Base-by-base conservation (phyloP, 2,329 filamentous ascomycete genomes). In the Sclerotinia glacialis region DNA sequence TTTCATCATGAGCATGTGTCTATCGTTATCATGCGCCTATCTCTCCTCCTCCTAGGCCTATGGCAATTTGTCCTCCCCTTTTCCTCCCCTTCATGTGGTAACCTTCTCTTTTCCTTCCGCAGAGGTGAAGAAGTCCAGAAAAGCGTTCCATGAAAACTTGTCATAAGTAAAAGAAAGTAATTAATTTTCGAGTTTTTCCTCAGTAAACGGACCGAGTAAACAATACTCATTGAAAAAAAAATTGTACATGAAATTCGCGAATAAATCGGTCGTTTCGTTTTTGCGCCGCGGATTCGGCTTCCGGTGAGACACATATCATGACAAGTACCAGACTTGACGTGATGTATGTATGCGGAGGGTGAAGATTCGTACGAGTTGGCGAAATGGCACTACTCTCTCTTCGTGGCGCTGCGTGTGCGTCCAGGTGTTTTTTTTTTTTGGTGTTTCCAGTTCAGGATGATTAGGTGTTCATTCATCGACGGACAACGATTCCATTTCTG, bases 401-500 rank as follows among this genome's bases (percentile, higher is more conserved):
- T 58, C 42, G 28, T 58, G 31, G 18, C 40, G 40, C 40, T 44
- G n/a, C 14, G 54, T 49, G 52, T 42, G 47, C 31, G 44, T 61
- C 31, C 31, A 34, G n/a, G 58, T 61, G 44, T 67, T 69, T 49
- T 64, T 9, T 67, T 69, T 49, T 64, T 9, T 68, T 65, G 65
- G 56, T 65, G 31, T 68, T 56, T 61, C 69, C 59, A 67, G 40
- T 53, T 40, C 47, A 65, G 55, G 44, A 11, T 5, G 14, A 28
- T 61, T 37, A n/a, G 46, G 59, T 54, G 37, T 54, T 61, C 60
- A 52, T 64, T 74, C 71, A 77, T 73, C 75, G 69, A 67, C 75
- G 67, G 72, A 89, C 83, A 73, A 89, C 80, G 72, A 89, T 84
- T 76, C 86, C 87, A 77, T 89, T 81, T 78, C 87, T 85, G 79